A percentile compares a stretch with the other conserved stretches of the same genome.
Conservation (phyloP, 768 basidiomycete species). For the Hortiboletus campestris region DNA sequence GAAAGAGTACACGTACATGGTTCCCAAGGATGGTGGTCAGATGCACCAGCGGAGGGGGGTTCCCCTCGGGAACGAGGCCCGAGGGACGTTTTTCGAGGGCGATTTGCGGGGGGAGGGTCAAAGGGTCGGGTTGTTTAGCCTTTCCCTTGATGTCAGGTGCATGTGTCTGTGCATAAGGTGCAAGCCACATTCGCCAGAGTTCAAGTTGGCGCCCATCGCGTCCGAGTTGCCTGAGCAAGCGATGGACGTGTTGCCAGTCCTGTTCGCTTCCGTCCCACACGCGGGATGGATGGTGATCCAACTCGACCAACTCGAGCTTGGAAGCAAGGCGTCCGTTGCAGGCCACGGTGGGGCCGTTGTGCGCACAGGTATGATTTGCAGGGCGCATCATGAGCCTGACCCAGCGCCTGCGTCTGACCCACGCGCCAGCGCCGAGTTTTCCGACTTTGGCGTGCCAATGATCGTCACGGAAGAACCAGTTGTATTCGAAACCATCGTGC, state of each 20-base stretch:
- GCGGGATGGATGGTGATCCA: constrained; percentile 30
- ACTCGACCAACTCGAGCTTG: constrained; percentile 10
- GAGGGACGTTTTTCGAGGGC: constrained; percentile 9
- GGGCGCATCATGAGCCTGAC: constrained; percentile 81
- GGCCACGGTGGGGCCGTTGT: neutral
- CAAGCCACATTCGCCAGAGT: constrained; percentile 73
- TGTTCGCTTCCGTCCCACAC: constrained; percentile 57
- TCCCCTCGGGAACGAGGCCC: constrained; percentile 7
- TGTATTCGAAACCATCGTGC: constrained; percentile 85
- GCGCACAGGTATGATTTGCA: constrained; percentile 27
- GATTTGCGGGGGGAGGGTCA: constrained; percentile 3
- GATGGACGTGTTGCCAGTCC: constrained; percentile 61
- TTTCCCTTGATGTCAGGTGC: constrained; percentile 32
- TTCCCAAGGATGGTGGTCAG: constrained; percentile 51
- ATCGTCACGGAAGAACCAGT: constrained; percentile 67
- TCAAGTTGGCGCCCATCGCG: constrained; percentile 76
- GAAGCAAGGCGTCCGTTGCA: constrained; percentile 11
- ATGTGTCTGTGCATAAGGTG: constrained; percentile 28
- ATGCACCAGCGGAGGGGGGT: constrained; percentile 37
- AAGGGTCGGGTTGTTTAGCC: constrained; percentile 42
- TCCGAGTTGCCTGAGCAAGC: constrained; percentile 50
- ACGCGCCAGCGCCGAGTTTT: constrained; percentile 59
- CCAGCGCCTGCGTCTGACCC: constrained; percentile 81
- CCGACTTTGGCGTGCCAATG: constrained; percentile 69
- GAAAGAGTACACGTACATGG: constrained; percentile 50